A percentile compares a stretch with the other conserved stretches of the same genome.
Evolutionary conservation across 108 stramenopile genomes (phyloP).

Genomic region (Mediolabrus comicus): DNA sequence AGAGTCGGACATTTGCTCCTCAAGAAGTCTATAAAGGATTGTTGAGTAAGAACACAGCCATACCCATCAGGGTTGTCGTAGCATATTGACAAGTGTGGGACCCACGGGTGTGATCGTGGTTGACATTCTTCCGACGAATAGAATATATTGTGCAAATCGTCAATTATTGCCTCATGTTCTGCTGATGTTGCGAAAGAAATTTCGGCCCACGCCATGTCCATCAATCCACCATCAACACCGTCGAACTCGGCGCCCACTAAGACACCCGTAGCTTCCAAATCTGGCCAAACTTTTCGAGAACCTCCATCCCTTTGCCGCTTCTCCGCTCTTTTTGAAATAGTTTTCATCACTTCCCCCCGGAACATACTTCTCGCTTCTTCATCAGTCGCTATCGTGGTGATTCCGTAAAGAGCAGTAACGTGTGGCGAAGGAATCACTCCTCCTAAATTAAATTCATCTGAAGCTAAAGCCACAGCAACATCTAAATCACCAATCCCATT

Average conservation of each 20-base stretch:
- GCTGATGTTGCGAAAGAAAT: slow-evolving; percentile 25
- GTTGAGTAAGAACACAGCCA: slow-evolving; percentile 11
- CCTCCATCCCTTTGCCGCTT: slow-evolving; percentile 6
- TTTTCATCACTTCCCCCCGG: slow-evolving; percentile 14
- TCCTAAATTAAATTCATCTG: slow-evolving; percentile 16
- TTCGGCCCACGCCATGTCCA: slow-evolving; percentile 53
- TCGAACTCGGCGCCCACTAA: slow-evolving; percentile 29
- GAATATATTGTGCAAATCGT: slow-evolving; percentile 19
- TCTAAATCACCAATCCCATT: slow-evolving; percentile 31
- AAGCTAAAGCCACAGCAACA: slow-evolving; percentile 23
- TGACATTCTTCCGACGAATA: slow-evolving; percentile 10
- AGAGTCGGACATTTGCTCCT: slow-evolving; percentile 24
- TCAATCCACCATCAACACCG: slow-evolving; percentile 36
- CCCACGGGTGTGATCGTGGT: slow-evolving; percentile 29
- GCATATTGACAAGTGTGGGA: slow-evolving; percentile 39
- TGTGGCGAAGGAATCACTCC: slow-evolving; percentile 38
- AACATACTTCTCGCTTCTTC: slow-evolving; percentile 22
- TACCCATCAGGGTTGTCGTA: slow-evolving; percentile 45
- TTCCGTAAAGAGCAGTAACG: slow-evolving; percentile 44
- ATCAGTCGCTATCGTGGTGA: slow-evolving; percentile 17
- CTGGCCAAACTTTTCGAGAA: slow-evolving; percentile 24
- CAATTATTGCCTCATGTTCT: slow-evolving; percentile 34
- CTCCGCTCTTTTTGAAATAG: slow-evolving; percentile 10
- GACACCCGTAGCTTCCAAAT: slow-evolving; percentile 29
- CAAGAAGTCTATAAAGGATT: slow-evolving; percentile 20